Evolutionary conservation across 345 rosid genomes (phyloP).

Genomic region (Eucalyptus microcorys): DNA sequence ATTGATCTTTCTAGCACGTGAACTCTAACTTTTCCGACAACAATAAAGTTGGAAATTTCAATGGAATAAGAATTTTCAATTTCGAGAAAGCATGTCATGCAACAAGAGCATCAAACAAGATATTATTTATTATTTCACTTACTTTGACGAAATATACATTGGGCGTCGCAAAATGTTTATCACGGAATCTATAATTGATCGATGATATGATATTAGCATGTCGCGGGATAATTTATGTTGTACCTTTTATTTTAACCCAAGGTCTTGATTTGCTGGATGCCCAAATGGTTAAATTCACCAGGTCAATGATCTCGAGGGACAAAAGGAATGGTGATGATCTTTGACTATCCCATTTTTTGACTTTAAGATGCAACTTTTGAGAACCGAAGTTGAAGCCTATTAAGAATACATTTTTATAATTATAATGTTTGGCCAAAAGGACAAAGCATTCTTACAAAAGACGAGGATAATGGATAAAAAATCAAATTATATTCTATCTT

Average conservation of each 20-base stretch:
- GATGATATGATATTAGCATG: neutral
- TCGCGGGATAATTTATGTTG: neutral
- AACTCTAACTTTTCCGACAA: neutral
- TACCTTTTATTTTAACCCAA: neutral
- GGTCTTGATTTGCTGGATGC: neutral
- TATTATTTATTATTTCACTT: neutral
- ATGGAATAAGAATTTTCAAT: neutral
- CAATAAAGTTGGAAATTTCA: neutral
- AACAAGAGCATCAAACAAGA: neutral
- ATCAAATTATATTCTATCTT: neutral
- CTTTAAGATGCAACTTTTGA: neutral
- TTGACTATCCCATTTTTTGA: neutral
- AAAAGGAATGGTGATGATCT: neutral
- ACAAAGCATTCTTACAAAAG: neutral
- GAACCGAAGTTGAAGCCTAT: neutral
- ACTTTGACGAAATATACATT: neutral
- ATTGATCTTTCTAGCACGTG: neutral
- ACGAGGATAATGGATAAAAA: neutral
- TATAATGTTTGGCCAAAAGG: neutral
- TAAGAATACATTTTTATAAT: neutral
- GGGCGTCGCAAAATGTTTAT: neutral
- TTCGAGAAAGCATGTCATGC: neutral
- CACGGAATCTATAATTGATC: neutral
- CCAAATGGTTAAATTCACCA: neutral
- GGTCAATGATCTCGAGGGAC: neutral